phyloP scores from a whole-genome alignment of 495 filamentous ascomycete species.

The Tuber aestivum region DNA sequence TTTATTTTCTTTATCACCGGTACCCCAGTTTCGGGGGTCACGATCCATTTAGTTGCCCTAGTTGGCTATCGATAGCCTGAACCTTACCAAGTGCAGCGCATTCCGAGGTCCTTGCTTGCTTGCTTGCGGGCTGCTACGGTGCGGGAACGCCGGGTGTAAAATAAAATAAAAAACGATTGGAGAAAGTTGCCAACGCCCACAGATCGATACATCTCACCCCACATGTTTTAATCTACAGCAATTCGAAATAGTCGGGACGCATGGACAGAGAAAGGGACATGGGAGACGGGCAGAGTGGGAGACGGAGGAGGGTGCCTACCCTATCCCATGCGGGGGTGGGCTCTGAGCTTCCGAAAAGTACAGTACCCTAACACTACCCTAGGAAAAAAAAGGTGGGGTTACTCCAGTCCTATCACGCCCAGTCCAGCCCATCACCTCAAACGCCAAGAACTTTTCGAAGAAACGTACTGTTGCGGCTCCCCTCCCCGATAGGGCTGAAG shows the following conservation, averaged over 20 bases:
- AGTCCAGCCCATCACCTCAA: not conserved
- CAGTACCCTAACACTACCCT: not conserved
- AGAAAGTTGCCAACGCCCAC: not conserved
- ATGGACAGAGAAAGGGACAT: not conserved
- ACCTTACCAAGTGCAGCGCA: not conserved
- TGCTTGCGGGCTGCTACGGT: not conserved
- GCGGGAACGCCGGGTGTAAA: not conserved
- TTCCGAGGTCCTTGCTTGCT: not conserved
- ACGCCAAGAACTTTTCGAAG: not conserved
- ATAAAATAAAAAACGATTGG: not conserved
- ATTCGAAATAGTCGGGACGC: not conserved
- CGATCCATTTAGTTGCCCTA: not conserved
- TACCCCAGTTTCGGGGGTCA: not conserved
- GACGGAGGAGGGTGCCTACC: not conserved
- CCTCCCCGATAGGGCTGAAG: conserved; percentile 39
- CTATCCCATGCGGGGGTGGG: not conserved
- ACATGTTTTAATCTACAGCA: not conserved
- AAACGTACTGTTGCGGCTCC: conserved; percentile 29
- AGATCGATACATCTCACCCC: not conserved
- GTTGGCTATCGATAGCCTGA: not conserved
- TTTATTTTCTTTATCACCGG: not conserved
- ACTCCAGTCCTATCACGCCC: not conserved
- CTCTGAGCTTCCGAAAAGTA: not conserved
- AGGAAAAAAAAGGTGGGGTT: not conserved
- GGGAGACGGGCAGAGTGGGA: not conserved